phyloP scores from a whole-genome alignment of 306 rosid genomes.

The Parietaria judaica region DNA sequence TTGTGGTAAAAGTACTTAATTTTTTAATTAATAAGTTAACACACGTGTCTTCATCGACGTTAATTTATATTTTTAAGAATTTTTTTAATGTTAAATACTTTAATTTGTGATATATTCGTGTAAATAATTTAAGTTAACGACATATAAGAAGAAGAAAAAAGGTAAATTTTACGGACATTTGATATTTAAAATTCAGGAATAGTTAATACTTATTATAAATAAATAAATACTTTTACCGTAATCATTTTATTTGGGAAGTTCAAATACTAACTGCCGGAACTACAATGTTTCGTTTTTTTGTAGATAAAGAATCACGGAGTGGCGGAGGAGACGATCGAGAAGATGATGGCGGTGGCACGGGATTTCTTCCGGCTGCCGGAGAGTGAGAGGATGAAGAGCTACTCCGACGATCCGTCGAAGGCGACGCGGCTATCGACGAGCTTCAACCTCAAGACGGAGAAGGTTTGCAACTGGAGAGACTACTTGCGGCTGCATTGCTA shows the following conservation, averaged over 20 bases:
- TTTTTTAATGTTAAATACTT: too few species aligned
- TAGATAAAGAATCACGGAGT: constrained; percentile 45
- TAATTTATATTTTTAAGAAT: background rate
- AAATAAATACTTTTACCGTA: too few species aligned
- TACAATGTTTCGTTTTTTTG: too few species aligned
- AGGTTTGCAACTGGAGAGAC: constrained; percentile 44
- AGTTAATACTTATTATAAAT: background rate
- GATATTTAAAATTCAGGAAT: too few species aligned
- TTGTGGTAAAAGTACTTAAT: too few species aligned
- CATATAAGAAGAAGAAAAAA: too few species aligned
- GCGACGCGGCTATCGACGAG: constrained; percentile 46
- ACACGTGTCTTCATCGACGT: too few species aligned
- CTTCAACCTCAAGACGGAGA: constrained; percentile 41
- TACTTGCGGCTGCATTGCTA: constrained; percentile 40
- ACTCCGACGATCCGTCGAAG: constrained; percentile 42
- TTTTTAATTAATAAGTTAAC: too few species aligned
- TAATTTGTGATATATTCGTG: too few species aligned
- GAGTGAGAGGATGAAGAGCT: constrained; percentile 40
- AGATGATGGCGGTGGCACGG: constrained; percentile 18
- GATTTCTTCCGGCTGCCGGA: constrained; percentile 40
- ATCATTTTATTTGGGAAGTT: background rate
- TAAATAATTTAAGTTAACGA: too few species aligned
- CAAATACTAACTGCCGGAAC: too few species aligned
- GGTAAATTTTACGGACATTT: too few species aligned
- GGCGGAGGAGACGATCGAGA: constrained; percentile 13